Base-by-base conservation (phyloP, 192 early-diverging fungal genomes). In the Rhizophagus prolifer region DNA sequence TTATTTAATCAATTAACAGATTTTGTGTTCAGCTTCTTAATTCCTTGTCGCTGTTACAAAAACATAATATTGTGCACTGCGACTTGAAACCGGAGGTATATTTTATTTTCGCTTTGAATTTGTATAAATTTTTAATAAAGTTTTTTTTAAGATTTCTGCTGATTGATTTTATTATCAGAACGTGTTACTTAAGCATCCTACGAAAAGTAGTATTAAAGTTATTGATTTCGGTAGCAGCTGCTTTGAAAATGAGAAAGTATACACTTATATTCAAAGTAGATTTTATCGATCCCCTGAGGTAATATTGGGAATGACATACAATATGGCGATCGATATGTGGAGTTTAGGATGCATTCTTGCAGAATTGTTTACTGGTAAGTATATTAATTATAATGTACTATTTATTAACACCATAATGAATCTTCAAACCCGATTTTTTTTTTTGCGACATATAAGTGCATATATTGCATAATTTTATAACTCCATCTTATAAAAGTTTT, bases 261-360 rank as follows among this genome's bases (percentile, higher is more conserved):
- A 99, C 82, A 98, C 97, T 6, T 99, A 99, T 77, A 97, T 99
- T 65, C 97, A 99, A 82, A 91, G 89, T 75, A 88, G 97, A 58
- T 99, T 99, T 85, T 99, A 99, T 82, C 92, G 97, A 34, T 93
- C 94, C 25, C 97, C 97, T 12, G 97, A 99, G 83, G 95, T 99
- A 26, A 99, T 99, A 63, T 81, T 99, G 65, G 95, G 96, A 38
- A 87, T 89, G 79, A 87, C 86, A 23, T 99, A 99, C 78, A 94
- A 88, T 71, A 94, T 91, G 74, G 90, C 94, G 3, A 99, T 99
- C 76, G 97, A 99, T 82, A 94, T 99, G 91, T 99, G 97, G 97
- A 93, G 91, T 73, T 84, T 99, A 59, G 97, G 97, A 16, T 97
- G 96, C 80, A 97, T 99, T 67, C 87, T 97, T 10, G 96, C 92